These are phyloP conservation scores for Mortierella sp. DNA, from an alignment of 371 early-diverging fungal species.

Conservation along the genomic window DNA sequence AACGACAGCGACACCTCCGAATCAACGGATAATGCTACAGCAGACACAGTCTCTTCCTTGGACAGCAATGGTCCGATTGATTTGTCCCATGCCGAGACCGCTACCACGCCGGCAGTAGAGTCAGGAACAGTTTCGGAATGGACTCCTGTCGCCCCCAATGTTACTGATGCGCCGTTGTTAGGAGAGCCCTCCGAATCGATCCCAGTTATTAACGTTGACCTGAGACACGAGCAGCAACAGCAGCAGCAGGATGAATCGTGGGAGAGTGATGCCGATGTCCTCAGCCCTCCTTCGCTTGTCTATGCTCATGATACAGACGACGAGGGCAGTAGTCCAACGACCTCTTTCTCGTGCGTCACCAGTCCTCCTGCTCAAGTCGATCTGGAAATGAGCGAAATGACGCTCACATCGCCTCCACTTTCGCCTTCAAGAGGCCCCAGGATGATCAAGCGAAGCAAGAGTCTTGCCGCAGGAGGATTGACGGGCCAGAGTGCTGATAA, in stretches of 20 bases:
- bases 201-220: neutral
- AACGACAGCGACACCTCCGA: neutral
- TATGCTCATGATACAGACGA: constrained; percentile 19
- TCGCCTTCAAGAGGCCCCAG: neutral
- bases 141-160: neutral
- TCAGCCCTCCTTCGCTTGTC: constrained; percentile 26
- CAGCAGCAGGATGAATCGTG: constrained; percentile 1
- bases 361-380: constrained; percentile 1
- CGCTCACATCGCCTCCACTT: neutral
- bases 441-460: constrained; percentile 5
- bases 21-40: neutral
- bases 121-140: neutral
- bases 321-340: neutral
- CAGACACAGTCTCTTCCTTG: neutral
- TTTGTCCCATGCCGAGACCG: neutral
- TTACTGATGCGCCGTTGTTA: neutral
- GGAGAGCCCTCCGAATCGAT: neutral
- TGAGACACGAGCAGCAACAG: neutral
- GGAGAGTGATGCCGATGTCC: constrained; percentile 26
- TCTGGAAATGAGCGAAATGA: constrained; percentile 9
- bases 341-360: neutral
- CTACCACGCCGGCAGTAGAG: neutral
- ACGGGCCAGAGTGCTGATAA: neutral
- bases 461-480: constrained; percentile 2
- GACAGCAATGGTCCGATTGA: neutral